Percentiles rank a stretch among this genome's conserved stretches.
phyloP scores from a whole-genome alignment of 306 rosid genomes.

The Lupinus albus region DNA sequence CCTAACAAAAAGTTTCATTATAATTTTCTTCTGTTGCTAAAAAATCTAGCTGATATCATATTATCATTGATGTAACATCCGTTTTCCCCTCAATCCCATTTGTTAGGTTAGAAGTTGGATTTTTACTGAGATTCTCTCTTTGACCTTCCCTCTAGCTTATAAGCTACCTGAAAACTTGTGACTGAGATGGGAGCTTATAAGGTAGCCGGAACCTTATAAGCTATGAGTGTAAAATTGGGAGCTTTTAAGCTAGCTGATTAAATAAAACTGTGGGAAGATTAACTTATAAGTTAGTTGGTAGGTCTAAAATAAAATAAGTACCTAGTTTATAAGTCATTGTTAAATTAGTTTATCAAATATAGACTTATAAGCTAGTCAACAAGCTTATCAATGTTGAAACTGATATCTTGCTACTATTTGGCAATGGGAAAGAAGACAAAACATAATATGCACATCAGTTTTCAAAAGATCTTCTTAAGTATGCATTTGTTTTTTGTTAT shows the following conservation, averaged over 20 bases:
- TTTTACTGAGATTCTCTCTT: neutral
- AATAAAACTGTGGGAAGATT: too few species aligned
- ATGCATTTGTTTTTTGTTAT: slow-evolving; percentile 38
- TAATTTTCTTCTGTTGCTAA: neutral
- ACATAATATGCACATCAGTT: slow-evolving; percentile 14
- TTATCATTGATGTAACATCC: neutral
- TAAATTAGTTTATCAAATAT: too few species aligned
- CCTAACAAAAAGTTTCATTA: neutral
- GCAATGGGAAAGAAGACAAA: neutral
- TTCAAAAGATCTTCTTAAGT: slow-evolving; percentile 35
- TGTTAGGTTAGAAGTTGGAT: neutral
- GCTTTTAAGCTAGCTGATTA: too few species aligned
- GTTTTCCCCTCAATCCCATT: neutral
- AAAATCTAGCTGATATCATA: too few species aligned
- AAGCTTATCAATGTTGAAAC: slow-evolving; percentile 22
- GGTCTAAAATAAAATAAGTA: neutral
- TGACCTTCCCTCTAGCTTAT: neutral
- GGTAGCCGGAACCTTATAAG: too few species aligned
- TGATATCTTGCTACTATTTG: slow-evolving; percentile 4
- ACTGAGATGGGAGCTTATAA: too few species aligned
- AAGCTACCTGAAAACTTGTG: neutral
- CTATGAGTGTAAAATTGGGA: too few species aligned
- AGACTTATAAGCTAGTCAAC: too few species aligned
- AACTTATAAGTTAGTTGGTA: too few species aligned
- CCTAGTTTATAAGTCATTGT: neutral